Conservation (phyloP, 2,329 filamentous ascomycete genomes). For the Teratosphaeriaceae sp. region DNA sequence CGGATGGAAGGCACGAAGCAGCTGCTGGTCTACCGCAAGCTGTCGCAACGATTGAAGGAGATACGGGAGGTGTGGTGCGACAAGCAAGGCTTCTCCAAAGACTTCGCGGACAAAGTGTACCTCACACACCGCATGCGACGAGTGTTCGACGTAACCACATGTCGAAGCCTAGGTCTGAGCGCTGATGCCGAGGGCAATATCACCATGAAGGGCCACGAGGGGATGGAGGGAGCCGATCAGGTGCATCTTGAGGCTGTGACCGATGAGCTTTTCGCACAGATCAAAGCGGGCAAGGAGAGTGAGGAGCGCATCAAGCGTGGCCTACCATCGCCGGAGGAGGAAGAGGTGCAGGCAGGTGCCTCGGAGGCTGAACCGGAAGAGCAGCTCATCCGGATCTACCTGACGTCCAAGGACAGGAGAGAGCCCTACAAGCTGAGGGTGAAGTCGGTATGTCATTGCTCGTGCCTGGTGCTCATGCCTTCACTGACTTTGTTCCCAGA, state of each 20-base stretch:
- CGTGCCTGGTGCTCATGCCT: too few species aligned
- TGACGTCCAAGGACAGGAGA: constrained; percentile 46
- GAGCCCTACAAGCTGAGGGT: constrained; percentile 47
- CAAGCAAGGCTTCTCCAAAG: constrained; percentile 49
- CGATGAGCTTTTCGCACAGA: constrained; percentile 51
- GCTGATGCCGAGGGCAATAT: constrained; percentile 36
- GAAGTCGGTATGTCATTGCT: constrained; percentile 39
- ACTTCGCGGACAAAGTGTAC: constrained; percentile 53
- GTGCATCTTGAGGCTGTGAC: constrained; percentile 78
- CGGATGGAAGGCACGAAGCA: constrained; percentile 54
- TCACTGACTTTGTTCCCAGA: constrained; percentile 29
- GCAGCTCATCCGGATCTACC: constrained; percentile 38
- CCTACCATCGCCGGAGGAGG: constrained; percentile 6
- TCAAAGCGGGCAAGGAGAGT: constrained; percentile 41
- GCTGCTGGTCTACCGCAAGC: constrained; percentile 58
- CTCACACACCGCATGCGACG: constrained; percentile 71
- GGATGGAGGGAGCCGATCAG: constrained; percentile 46
- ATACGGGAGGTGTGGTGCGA: constrained; percentile 65
- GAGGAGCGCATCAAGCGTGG: constrained; percentile 11
- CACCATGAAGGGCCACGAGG: constrained; percentile 39
- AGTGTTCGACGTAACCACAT: constrained; percentile 70
- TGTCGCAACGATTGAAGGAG: constrained; percentile 60
- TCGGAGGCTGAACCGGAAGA: constrained; percentile 15
- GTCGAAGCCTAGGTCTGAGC: constrained; percentile 58
- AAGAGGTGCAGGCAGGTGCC: constrained; percentile 9